Evolutionary conservation across 768 basidiomycete genomes (phyloP), one percentile per base, ranked within the genome.

Genomic region (Harrya chromipes): DNA sequence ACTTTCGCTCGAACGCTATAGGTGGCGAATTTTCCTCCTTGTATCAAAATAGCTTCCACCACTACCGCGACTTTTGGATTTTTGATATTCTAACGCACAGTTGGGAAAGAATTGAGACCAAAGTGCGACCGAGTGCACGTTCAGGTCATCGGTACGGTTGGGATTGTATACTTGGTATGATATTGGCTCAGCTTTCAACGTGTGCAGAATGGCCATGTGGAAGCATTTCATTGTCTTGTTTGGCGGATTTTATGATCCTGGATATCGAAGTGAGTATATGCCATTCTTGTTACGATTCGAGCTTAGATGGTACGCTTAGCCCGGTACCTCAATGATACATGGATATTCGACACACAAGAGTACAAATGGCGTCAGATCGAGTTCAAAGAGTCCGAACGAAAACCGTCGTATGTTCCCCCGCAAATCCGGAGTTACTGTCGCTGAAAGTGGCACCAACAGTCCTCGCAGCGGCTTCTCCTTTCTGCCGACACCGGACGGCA

Each of bases 91-190:
- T 76, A 3, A 84, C 83, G 0, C 87, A 90, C 53, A 69, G 77
- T 0, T 95, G 94, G 93, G 90, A 94, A 56, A 74, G 90, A 8
- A 89, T 94, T 43, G 93, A 94, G 33, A 92, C 90, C 4, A 93
- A 90, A 61, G 65, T 85, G 14, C 75, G 82, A 21, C 93, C 92
- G 0, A 84, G 79, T 34, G 87, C 90, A 6, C 74, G 92, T 36
- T 90, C 86, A 3, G 94, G 93, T 2, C 90, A 92, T 68, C 75
- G 92, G 82, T 87, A 43, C 0, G 55, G 9, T 31, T 1, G 9
- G 1, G 2, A 40, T 21, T 5, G 3, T 27, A 13, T 40, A 9
- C 16, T 3, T 6, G 7, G 29, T 14, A 11, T 13, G 1, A 23
- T 1, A 7, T 19, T 40, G 20, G n/a, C 47, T 48, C 6, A 49